A percentile compares a stretch with the other conserved stretches of the same genome.
Evolutionary conservation across 768 basidiomycete species (phyloP).

Genomic region (Lactifluus echinatus): DNA sequence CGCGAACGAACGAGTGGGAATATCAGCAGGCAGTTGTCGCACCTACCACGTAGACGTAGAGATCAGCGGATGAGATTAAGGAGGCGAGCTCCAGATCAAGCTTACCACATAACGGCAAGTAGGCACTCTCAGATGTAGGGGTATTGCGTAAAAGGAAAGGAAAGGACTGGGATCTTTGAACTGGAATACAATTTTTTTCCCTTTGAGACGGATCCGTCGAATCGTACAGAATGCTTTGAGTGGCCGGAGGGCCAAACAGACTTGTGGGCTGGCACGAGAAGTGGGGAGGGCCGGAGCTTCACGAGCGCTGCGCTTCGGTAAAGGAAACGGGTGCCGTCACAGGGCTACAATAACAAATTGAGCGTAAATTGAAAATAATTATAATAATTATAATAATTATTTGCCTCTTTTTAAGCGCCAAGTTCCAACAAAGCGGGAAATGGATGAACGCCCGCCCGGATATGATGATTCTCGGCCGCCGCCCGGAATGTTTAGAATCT

Average conservation of each 20-base stretch:
- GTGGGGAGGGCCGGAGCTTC: neutral
- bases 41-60: conserved; percentile 41
- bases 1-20: conserved; percentile 52
- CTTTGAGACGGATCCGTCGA: neutral
- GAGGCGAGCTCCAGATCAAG: neutral
- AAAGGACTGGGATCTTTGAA: neutral
- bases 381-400: neutral
- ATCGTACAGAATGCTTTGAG: conserved; percentile 6
- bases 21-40: conserved; percentile 70
- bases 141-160: conserved; percentile 9
- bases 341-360: no score
- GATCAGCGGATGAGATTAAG: neutral
- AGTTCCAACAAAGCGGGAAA: neutral
- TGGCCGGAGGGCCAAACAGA: neutral
- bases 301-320: neutral
- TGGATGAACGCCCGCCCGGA: neutral
- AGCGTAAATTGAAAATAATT: neutral
- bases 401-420: neutral
- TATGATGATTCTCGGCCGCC: conserved; percentile 9
- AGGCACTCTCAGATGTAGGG: neutral
- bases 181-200: neutral
- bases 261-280: neutral
- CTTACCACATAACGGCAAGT: conserved; percentile 14
- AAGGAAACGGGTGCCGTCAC: conserved; percentile 12
- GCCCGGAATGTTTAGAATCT: neutral